These are phyloP conservation scores for Paraphoma sp. DNA, from an alignment of 2,329 filamentous ascomycete species.

Conservation along the genomic window DNA sequence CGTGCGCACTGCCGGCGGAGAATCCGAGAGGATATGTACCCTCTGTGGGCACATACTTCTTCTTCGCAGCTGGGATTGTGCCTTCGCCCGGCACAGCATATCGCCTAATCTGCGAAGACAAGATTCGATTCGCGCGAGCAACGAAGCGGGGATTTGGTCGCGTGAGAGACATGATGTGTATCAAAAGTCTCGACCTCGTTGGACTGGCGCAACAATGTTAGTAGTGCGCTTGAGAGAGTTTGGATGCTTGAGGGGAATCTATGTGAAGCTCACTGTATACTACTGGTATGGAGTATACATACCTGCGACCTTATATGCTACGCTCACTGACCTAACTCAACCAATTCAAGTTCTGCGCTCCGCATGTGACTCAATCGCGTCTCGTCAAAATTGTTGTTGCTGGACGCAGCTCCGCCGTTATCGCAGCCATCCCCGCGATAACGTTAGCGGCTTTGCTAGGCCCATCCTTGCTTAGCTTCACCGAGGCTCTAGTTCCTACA, in stretches of 20 bases:
- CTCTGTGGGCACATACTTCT: conserved; percentile 84
- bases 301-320: conserved; percentile 8
- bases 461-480: not conserved
- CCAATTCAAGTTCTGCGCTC: conserved; percentile 27
- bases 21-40: conserved; percentile 94
- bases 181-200: not conserved
- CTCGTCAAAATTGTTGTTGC: not conserved
- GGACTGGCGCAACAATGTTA: too few species aligned
- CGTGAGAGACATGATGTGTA: conserved; percentile 37
- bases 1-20: conserved; percentile 82
- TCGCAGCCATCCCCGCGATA: not conserved
- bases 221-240: too few species aligned
- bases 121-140: conserved; percentile 28
- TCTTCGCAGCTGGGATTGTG: conserved; percentile 77
- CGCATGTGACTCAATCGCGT: conserved; percentile 8
- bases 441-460: conserved; percentile 22
- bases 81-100: conserved; percentile 68
- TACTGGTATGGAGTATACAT: not conserved
- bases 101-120: conserved; percentile 52
- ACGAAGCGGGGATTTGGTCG: conserved; percentile 38
- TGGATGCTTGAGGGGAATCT: too few species aligned
- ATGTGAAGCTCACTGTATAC: too few species aligned
- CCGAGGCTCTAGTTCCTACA: too few species aligned
- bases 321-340: conserved; percentile 10
- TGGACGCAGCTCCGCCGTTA: conserved; percentile 5